Percentiles rank a stretch among this genome's conserved stretches.
phyloP scores from a whole-genome alignment of 345 rosid genomes.

The Salix caprea region DNA sequence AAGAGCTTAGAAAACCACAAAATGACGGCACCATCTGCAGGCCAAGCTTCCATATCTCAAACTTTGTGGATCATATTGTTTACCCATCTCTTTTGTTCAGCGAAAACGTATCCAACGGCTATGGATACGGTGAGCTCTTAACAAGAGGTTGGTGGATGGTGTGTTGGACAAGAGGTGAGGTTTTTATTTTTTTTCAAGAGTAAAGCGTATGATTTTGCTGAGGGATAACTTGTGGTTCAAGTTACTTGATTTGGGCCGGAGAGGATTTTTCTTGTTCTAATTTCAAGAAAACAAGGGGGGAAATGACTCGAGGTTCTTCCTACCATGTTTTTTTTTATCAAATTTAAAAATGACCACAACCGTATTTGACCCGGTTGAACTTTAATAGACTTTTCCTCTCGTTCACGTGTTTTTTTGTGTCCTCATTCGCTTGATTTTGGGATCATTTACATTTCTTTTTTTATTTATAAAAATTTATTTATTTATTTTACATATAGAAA shows the following conservation, averaged over 20 bases:
- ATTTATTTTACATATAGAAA: too few relatives aligned
- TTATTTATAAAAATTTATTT: too few relatives aligned
- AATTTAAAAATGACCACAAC: not conserved
- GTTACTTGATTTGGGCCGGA: slow-evolving; percentile 11
- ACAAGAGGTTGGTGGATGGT: slow-evolving; percentile 10
- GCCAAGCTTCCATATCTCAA: not conserved
- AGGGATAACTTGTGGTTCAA: slow-evolving; percentile 19
- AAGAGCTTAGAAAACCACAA: not conserved
- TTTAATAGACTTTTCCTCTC: not conserved
- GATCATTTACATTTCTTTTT: not conserved
- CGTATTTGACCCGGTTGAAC: not conserved
- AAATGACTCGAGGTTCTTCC: not conserved
- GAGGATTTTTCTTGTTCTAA: not conserved
- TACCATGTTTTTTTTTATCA: not conserved
- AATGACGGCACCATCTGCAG: not conserved
- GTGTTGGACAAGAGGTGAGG: not conserved
- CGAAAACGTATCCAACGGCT: not conserved
- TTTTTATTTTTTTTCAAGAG: not conserved
- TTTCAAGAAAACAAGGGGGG: not conserved
- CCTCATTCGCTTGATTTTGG: not conserved
- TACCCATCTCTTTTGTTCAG: too few relatives aligned
- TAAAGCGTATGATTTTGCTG: not conserved
- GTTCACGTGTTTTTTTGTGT: too few relatives aligned
- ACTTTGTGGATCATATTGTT: too few relatives aligned
- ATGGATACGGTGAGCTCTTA: not conserved